These are phyloP conservation scores for Kodamaea leandrae DNA, from an alignment of 805 yeast species.

Conservation along the genomic window DNA sequence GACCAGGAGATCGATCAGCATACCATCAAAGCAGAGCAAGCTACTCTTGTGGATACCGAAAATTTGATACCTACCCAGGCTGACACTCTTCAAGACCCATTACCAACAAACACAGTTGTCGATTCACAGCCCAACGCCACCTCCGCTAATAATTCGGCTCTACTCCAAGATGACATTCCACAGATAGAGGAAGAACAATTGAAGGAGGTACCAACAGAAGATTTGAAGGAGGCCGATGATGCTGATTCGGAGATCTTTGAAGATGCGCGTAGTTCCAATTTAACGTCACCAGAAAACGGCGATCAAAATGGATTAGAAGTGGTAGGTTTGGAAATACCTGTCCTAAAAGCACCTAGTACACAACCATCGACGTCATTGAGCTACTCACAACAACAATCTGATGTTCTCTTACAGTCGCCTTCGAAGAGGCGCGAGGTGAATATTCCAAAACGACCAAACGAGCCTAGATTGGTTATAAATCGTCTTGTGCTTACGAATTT, in stretches of 20 bases:
- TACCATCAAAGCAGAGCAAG: not conserved
- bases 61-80: too few species aligned
- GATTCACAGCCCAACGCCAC: too few species aligned
- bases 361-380: slow-evolving; percentile 15
- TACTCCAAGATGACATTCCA: not conserved
- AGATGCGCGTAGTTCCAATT: slow-evolving; percentile 1
- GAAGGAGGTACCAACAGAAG: not conserved
- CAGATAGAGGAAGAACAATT: not conserved
- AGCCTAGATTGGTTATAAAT: slow-evolving; percentile 70
- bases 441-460: slow-evolving; percentile 18
- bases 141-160: not conserved
- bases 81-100: too few species aligned
- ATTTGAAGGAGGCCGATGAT: slow-evolving; percentile 1
- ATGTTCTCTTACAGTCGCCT: slow-evolving; percentile 27
- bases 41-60: not conserved
- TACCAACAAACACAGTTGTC: too few species aligned
- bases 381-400: slow-evolving; percentile 30
- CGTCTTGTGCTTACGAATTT: slow-evolving; percentile 76
- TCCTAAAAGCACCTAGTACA: not conserved
- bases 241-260: not conserved
- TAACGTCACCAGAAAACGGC: too few species aligned
- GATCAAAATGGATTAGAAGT: too few species aligned
- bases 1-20: not conserved
- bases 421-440: slow-evolving; percentile 25
- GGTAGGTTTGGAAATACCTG: too few species aligned